Conservation (phyloP, 140 eudicot species). For the Cichorium intybus region DNA sequence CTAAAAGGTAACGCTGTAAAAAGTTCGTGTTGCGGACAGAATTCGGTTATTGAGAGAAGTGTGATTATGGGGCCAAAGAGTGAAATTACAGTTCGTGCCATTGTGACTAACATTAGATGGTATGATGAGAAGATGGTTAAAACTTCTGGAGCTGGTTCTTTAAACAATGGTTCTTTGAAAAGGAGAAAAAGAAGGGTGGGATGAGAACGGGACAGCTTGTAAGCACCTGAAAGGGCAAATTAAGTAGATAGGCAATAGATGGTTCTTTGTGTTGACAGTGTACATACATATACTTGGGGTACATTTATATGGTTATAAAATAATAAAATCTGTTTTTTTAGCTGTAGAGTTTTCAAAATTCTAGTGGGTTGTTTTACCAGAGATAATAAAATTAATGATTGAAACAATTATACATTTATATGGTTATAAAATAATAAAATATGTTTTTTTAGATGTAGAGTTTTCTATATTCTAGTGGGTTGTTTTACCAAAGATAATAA, state of each 20-base stretch:
- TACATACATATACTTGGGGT: slow-evolving; percentile 27
- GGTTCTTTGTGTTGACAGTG: slow-evolving; percentile 15
- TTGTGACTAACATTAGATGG: slow-evolving; percentile 56
- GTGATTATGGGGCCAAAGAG: slow-evolving; percentile 41
- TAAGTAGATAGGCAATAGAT: slow-evolving; percentile 13
- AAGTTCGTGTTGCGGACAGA: slow-evolving; percentile 60
- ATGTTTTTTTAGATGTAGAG: too few relatives aligned
- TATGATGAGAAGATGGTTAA: slow-evolving; percentile 42
- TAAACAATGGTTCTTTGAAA: slow-evolving; percentile 37
- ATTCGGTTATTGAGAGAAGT: slow-evolving; percentile 53
- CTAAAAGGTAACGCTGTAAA: slow-evolving; percentile 47
- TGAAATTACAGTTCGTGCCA: slow-evolving; percentile 48
- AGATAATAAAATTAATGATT: too few relatives aligned
- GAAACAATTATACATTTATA: too few relatives aligned
- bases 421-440: too few relatives aligned
- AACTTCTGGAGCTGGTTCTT: slow-evolving; percentile 35
- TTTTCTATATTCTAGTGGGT: too few relatives aligned
- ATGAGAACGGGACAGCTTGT: slow-evolving; percentile 33
- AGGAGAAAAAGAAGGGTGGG: slow-evolving; percentile 30
- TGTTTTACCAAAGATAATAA: too few relatives aligned
- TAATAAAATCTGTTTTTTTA: too few relatives aligned
- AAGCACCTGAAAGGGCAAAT: slow-evolving; percentile 43
- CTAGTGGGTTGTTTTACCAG: too few relatives aligned
- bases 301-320: too few relatives aligned
- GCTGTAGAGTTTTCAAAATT: too few relatives aligned